Conservation (phyloP, 768 basidiomycete genomes). For the Pisolithus marmoratus region DNA sequence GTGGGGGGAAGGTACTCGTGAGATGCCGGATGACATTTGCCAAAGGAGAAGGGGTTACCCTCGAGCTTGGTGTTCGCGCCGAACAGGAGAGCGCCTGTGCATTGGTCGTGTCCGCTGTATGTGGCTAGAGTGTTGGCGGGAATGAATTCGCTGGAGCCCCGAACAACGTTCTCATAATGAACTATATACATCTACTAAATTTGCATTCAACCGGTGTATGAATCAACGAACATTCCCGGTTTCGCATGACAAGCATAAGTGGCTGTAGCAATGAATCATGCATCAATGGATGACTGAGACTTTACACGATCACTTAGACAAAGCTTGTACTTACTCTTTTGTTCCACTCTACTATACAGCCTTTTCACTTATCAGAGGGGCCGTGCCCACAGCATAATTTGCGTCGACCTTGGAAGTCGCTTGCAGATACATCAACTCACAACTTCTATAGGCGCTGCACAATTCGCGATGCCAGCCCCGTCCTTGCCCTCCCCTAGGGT, state of each 20-base stretch:
- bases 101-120: slow-evolving; percentile 87
- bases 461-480: slow-evolving; percentile 40
- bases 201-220: background rate
- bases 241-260: background rate
- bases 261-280: background rate
- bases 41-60: slow-evolving; percentile 82
- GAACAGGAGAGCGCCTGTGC: slow-evolving; percentile 84
- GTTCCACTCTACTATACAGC: background rate
- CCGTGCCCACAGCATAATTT: background rate
- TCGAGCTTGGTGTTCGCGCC: slow-evolving; percentile 87
- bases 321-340: background rate
- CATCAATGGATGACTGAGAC: background rate
- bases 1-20: slow-evolving; percentile 93
- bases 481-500: slow-evolving; percentile 77
- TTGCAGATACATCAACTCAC: too few species aligned
- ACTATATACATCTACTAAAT: too few species aligned
- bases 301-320: background rate
- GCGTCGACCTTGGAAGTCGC: background rate
- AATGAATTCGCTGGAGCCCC: too few species aligned
- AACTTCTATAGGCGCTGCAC: background rate
- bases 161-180: too few species aligned
- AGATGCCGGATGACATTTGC: slow-evolving; percentile 95
- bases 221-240: background rate
- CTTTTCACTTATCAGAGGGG: background rate
- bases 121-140: slow-evolving; percentile 38